phyloP scores from a whole-genome alignment of 2,329 filamentous ascomycete species.

The Botryotinia calthae region DNA sequence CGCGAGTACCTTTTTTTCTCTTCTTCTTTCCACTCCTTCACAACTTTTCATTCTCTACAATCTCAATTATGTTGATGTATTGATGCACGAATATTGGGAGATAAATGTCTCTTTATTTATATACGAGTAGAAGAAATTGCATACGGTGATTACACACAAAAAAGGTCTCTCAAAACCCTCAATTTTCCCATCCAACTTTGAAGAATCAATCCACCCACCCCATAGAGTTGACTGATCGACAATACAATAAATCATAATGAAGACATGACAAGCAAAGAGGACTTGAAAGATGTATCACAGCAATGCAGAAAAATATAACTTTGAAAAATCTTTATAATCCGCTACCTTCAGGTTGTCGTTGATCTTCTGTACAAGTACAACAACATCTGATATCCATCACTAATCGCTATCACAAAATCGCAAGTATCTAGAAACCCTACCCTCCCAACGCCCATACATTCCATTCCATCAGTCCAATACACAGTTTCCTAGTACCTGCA shows the following conservation, averaged over 20 bases:
- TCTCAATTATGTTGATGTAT: neutral
- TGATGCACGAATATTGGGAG: neutral
- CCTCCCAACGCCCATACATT: neutral
- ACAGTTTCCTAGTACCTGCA: neutral
- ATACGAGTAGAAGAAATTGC: neutral
- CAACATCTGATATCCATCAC: constrained; percentile 10
- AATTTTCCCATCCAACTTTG: too few relatives aligned
- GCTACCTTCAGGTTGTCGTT: neutral
- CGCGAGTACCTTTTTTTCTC: neutral
- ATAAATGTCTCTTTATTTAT: neutral
- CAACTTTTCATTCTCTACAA: neutral
- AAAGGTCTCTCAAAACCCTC: too few relatives aligned
- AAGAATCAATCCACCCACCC: neutral
- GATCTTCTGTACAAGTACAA: constrained; percentile 12
- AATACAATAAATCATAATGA: too few relatives aligned
- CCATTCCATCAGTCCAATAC: constrained; percentile 8
- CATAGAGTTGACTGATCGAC: too few relatives aligned
- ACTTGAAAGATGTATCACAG: neutral
- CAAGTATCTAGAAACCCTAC: neutral
- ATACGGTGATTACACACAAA: neutral
- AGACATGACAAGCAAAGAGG: neutral
- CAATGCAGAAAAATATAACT: neutral
- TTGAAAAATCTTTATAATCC: neutral
- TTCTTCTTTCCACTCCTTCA: neutral
- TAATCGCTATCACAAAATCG: neutral